Evolutionary conservation across 345 rosid species (phyloP), one percentile per base, ranked within the genome.

Genomic region (Limnanthes douglasii): DNA sequence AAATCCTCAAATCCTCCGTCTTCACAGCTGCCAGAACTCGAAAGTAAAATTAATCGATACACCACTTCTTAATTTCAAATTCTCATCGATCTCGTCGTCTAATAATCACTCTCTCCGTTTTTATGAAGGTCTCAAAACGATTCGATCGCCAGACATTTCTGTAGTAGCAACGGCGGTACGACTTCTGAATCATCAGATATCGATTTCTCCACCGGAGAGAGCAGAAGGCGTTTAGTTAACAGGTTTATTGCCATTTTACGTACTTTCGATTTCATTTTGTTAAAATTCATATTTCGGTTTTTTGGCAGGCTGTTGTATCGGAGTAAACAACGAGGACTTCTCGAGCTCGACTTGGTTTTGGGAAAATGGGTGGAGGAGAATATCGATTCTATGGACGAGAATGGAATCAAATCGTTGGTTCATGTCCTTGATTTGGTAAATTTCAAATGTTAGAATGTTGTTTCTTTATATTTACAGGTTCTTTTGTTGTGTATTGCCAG

Each of bases 301-400:
- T 48, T 31, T 13, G 2, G 14, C 34, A 88, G 97, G 44, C 42
- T 90, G 59, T 51, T 90, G 62, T 84, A 90, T 59, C 70, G 96
- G 71, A 90, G 98, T 66, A 90, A 54, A 41, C 98, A 90, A 51
- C 60, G 98, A 66, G 98, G 98, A 15, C 74, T 72, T 59, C 48
- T 90, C 51, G 98, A 90, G 50, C 68, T 84, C 62, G 98, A 90
- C 64, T 59, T 84, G 50, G 86, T 84, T 45, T 57, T 90, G 24
- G 98, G 98, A 4, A 77, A 65, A 51, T 84, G 98, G 95, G 98
- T 90, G 33, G 85, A 74, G 50, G 78, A 80, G 31, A 52, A 90
- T 50, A 54, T 84, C 13, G 41, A 62, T 46, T 68, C 82, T 42
- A 60, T 90, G 98, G 94, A 77, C 36, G 73, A 66, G 37, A 51